Conservation (phyloP, 2,329 filamentous ascomycete species). For the Tolypocladium guangdongense region DNA sequence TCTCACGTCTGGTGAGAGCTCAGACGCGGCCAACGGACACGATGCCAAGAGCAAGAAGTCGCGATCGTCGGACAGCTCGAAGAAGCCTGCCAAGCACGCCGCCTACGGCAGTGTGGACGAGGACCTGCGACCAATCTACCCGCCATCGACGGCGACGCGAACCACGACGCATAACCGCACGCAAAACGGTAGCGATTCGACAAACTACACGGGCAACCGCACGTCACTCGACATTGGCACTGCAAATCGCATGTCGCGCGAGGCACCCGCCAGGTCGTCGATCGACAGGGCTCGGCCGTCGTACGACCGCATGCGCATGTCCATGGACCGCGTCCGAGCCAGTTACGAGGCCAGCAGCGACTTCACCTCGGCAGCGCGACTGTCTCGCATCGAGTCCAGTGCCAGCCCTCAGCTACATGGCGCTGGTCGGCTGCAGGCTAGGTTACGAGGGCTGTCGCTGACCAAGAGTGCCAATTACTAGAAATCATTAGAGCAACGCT, state of each 20-base stretch:
- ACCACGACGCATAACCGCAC: slow-evolving; percentile 67
- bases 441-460: slow-evolving; percentile 32
- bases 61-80: slow-evolving; percentile 48
- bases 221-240: slow-evolving; percentile 32
- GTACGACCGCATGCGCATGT: slow-evolving; percentile 77
- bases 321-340: slow-evolving; percentile 73
- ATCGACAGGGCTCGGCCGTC: slow-evolving; percentile 65
- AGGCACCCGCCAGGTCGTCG: slow-evolving; percentile 42
- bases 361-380: slow-evolving; percentile 79
- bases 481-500: slow-evolving; percentile 12
- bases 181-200: slow-evolving; percentile 88
- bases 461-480: slow-evolving; percentile 29
- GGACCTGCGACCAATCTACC: slow-evolving; percentile 86
- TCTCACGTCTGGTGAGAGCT: slow-evolving; percentile 31
- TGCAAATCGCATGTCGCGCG: slow-evolving; percentile 50
- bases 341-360: slow-evolving; percentile 84
- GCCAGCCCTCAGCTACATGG: slow-evolving; percentile 29
- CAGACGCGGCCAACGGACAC: slow-evolving; percentile 26
- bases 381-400: slow-evolving; percentile 73
- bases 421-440: slow-evolving; percentile 19
- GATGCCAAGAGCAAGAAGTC: slow-evolving; percentile 26
- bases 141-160: slow-evolving; percentile 73
- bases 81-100: slow-evolving; percentile 41
- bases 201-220: slow-evolving; percentile 68
- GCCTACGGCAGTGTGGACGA: slow-evolving; percentile 63